These are phyloP conservation scores for Glycine soja DNA, from an alignment of 306 rosid species.

Conservation along the genomic window DNA sequence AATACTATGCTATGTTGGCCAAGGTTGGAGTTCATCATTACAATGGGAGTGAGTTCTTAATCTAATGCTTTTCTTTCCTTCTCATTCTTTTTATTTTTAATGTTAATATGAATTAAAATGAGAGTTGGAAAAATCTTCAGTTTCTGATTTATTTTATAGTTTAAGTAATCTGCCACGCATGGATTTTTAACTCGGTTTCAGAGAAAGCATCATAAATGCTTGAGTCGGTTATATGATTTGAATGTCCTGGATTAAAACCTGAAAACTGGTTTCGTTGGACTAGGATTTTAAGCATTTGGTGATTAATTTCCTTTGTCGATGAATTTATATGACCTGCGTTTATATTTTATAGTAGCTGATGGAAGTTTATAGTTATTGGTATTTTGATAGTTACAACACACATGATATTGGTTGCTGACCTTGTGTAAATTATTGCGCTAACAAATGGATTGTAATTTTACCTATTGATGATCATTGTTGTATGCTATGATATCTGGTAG, in stretches of 20 bases:
- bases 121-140: neutral
- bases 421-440: neutral
- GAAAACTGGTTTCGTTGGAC: neutral
- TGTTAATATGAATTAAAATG: neutral
- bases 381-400: neutral
- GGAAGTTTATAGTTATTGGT: neutral
- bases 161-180: neutral
- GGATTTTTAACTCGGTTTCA: neutral
- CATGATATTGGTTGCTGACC: neutral
- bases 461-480: neutral
- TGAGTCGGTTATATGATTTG: neutral
- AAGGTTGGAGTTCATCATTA: slow-evolving; percentile 87
- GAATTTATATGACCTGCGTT: neutral
- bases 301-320: neutral
- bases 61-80: neutral
- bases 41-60: slow-evolving; percentile 72
- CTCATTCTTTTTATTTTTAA: neutral
- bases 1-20: slow-evolving; percentile 84
- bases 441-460: neutral
- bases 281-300: neutral
- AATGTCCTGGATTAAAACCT: neutral
- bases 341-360: neutral
- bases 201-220: neutral
- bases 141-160: neutral
- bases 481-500: neutral